Conservation (phyloP, 2,329 filamentous ascomycete species). For the Akanthomyces uredinophilus region DNA sequence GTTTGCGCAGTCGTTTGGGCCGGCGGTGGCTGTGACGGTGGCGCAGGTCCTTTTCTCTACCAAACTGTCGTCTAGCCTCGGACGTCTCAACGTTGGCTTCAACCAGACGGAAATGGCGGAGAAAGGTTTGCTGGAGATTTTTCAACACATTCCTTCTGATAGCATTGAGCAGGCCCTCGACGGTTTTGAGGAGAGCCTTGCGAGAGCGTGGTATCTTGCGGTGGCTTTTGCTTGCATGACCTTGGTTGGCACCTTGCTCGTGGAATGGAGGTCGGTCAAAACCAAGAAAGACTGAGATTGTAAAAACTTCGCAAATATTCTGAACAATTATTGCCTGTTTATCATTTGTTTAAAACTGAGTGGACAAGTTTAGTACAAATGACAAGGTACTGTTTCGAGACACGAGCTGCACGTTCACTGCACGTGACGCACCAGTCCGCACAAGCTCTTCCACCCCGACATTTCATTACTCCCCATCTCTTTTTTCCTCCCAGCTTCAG, state of each 20-base stretch:
- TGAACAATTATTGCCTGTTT: too few relatives aligned
- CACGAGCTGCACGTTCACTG: too few relatives aligned
- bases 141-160: neutral
- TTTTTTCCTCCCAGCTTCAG: neutral
- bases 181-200: constrained; percentile 15
- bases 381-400: too few relatives aligned
- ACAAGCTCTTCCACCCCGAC: neutral
- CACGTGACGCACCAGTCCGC: neutral
- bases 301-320: too few relatives aligned
- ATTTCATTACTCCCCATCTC: neutral
- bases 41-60: constrained; percentile 20
- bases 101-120: neutral
- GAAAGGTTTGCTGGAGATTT: constrained; percentile 5
- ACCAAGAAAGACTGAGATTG: constrained; percentile 3
- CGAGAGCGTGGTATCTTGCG: constrained; percentile 21
- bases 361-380: too few relatives aligned
- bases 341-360: too few relatives aligned
- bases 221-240: constrained; percentile 21
- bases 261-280: constrained; percentile 27
- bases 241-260: constrained; percentile 20
- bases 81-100: neutral
- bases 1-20: constrained; percentile 20
- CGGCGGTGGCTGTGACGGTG: constrained; percentile 17
- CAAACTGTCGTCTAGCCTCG: constrained; percentile 14
- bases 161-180: neutral